Percentiles rank a stretch among this genome's conserved stretches.
These are phyloP conservation scores for Cucurbita pepo DNA, from an alignment of 306 rosid species.

Conservation along the genomic window DNA sequence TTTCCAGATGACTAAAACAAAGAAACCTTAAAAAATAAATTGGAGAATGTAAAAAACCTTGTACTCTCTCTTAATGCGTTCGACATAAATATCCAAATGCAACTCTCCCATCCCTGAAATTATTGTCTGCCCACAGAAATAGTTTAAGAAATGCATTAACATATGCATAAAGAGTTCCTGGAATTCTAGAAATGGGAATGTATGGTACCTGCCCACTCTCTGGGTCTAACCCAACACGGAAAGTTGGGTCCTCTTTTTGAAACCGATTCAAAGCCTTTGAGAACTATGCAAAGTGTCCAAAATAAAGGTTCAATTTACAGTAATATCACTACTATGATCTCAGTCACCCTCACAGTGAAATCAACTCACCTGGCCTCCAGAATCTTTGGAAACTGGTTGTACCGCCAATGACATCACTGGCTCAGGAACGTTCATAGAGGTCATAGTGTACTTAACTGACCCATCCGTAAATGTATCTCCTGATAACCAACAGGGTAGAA, in stretches of 20 bases:
- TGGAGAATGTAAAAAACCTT: constrained; percentile 31
- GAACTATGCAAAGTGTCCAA: constrained; percentile 35
- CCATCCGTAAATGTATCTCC: constrained; percentile 98
- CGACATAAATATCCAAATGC: constrained; percentile 92
- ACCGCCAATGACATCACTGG: constrained; percentile 99
- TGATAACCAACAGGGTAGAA: constrained; percentile 21
- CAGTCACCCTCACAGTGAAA: constrained; percentile 12
- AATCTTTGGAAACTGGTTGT: constrained; percentile 93
- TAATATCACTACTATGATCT: background rate
- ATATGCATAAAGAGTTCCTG: background rate
- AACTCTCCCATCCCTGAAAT: constrained; percentile 99
- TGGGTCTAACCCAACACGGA: constrained; percentile 92
- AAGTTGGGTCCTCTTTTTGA: constrained; percentile 96
- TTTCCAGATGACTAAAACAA: background rate
- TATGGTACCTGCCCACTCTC: constrained; percentile 85
- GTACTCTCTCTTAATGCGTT: constrained; percentile 86
- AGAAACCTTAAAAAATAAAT: constrained; percentile 6
- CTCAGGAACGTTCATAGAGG: constrained; percentile 98
- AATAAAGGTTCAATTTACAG: background rate
- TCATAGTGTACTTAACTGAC: constrained; percentile 82
- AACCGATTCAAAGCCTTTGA: constrained; percentile 96
- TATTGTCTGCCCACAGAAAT: constrained; percentile 47
- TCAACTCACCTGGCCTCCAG: constrained; percentile 82
- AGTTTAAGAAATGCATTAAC: constrained; percentile 6
- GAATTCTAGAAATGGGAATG: background rate